Evolutionary conservation across 306 rosid genomes (phyloP).

Genomic region (Dryas drummondii): DNA sequence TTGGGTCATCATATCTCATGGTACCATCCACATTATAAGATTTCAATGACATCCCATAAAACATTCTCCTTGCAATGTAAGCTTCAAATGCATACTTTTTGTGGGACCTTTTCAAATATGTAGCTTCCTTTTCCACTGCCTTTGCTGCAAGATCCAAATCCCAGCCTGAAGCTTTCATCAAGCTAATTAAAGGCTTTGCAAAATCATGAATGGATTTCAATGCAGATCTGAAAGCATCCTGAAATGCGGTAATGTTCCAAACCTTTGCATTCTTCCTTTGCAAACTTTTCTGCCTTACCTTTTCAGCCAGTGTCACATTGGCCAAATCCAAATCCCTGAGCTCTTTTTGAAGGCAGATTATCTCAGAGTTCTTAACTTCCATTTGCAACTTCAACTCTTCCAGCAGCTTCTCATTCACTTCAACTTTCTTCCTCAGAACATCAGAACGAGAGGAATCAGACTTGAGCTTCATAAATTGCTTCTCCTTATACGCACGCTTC

Average conservation of each 20-base stretch:
- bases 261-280: conserved; percentile 40
- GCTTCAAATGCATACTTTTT: conserved; percentile 88
- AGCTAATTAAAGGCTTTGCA: conserved; percentile 67
- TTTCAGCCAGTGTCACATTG: conserved; percentile 41
- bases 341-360: conserved; percentile 34
- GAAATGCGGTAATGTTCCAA: conserved; percentile 42
- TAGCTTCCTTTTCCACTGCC: conserved; percentile 49
- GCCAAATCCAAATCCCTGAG: conserved; percentile 45
- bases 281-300: conserved; percentile 39
- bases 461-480: conserved; percentile 28
- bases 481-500: conserved; percentile 52
- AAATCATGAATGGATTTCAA: conserved; percentile 76
- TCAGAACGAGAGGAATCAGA: conserved; percentile 25
- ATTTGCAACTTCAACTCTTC: conserved; percentile 52
- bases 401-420: conserved; percentile 42
- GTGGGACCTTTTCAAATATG: conserved; percentile 62
- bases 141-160: conserved; percentile 63
- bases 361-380: conserved; percentile 46
- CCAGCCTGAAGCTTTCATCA: conserved; percentile 90
- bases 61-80: conserved; percentile 68
- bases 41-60: conserved; percentile 33
- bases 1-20: conserved; percentile 61
- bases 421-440: conserved; percentile 42
- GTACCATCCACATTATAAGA: conserved; percentile 41
- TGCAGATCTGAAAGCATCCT: conserved; percentile 48